These are phyloP conservation scores for Pichia gijzeniarum DNA, from an alignment of 805 yeast genomes.

Conservation along the genomic window DNA sequence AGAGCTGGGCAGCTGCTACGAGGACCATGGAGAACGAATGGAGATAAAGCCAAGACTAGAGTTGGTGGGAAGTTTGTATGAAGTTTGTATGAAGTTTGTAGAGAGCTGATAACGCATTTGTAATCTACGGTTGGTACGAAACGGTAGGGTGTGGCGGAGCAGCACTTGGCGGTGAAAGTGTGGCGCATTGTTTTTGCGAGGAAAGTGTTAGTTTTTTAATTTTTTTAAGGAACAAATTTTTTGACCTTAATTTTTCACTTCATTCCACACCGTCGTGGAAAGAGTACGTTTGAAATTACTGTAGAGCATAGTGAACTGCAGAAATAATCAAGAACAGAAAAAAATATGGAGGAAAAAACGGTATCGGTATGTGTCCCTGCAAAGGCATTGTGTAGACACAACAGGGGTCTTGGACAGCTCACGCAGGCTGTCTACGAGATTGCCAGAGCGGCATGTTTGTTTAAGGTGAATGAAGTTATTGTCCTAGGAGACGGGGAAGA, in stretches of 20 bases:
- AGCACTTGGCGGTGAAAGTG: too few relatives aligned
- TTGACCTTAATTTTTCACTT: too few relatives aligned
- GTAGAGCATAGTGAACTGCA: too few relatives aligned
- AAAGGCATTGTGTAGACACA: neutral
- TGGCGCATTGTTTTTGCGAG: too few relatives aligned
- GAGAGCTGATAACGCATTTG: too few relatives aligned
- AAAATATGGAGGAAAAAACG: neutral
- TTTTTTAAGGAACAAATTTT: too few relatives aligned
- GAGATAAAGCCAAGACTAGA: neutral
- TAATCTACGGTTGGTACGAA: too few relatives aligned
- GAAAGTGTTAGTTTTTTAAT: too few relatives aligned
- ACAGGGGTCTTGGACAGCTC: slow-evolving; percentile 56
- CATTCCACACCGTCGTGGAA: too few relatives aligned
- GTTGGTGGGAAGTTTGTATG: neutral
- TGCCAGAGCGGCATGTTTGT: slow-evolving; percentile 66
- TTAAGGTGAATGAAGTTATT: slow-evolving; percentile 67
- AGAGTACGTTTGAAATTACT: too few relatives aligned
- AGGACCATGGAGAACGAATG: slow-evolving; percentile 36
- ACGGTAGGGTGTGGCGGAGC: too few relatives aligned
- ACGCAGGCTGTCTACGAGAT: slow-evolving; percentile 72
- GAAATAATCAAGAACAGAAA: neutral
- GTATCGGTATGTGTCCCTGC: slow-evolving; percentile 2
- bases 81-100: neutral
- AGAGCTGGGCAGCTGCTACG: slow-evolving; percentile 82
- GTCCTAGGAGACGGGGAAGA: slow-evolving; percentile 47